These are phyloP conservation scores for Marasmius sp. DNA, from an alignment of 1,284 basidiomycete species.

Conservation along the genomic window DNA sequence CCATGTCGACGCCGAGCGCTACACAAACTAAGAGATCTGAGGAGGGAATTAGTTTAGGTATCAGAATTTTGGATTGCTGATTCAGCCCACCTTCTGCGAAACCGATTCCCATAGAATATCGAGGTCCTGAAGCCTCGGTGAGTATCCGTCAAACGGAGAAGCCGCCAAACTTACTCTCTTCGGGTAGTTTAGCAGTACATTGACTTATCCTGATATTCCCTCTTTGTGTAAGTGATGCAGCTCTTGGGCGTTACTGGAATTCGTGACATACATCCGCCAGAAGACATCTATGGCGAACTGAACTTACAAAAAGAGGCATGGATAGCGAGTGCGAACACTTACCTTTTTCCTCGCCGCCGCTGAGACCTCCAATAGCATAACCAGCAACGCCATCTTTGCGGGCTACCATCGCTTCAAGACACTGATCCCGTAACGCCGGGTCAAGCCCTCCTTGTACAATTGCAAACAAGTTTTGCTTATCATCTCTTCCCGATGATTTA, in stretches of 20 bases:
- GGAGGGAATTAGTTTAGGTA: not conserved
- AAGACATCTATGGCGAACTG: conserved; percentile 57
- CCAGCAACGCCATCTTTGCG: conserved; percentile 72
- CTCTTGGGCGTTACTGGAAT: not conserved
- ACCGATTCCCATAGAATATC: conserved; percentile 87
- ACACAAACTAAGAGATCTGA: conserved; percentile 83
- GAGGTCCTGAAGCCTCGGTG: conserved; percentile 52
- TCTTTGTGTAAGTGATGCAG: not conserved
- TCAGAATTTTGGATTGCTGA: too few relatives aligned
- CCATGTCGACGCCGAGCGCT: conserved; percentile 88
- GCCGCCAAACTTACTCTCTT: conserved; percentile 55
- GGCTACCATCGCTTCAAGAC: conserved; percentile 77
- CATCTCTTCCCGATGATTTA: conserved; percentile 58
- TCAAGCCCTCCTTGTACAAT: conserved; percentile 87
- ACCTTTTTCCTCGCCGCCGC: conserved; percentile 88
- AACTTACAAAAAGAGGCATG: conserved; percentile 7
- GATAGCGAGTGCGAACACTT: conserved; percentile 10
- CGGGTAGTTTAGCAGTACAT: conserved; percentile 72
- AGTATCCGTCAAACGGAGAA: conserved; percentile 1
- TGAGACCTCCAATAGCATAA: conserved; percentile 82
- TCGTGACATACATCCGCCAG: conserved; percentile 70
- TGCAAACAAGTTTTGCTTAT: conserved; percentile 79
- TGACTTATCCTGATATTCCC: conserved; percentile 63
- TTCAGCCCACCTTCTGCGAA: conserved; percentile 76
- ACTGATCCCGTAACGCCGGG: conserved; percentile 63